Evolutionary conservation across 768 basidiomycete species (phyloP).

Genomic region (Sporobolomyces pararoseus): DNA sequence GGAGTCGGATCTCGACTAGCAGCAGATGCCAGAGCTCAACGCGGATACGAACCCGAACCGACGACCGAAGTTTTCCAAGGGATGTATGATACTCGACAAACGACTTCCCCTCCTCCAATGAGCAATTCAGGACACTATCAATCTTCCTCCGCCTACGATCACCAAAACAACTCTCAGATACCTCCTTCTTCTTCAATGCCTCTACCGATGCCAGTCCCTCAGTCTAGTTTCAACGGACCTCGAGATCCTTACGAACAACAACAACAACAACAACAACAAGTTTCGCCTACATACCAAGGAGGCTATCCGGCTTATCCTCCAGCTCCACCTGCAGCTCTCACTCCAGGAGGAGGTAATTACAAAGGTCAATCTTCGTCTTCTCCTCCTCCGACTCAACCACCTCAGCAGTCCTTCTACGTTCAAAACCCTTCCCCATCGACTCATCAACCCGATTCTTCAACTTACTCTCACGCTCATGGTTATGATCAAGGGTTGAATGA

Average conservation of each 20-base stretch:
- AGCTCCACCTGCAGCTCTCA: not conserved
- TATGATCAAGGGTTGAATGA: not conserved
- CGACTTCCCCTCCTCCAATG: constrained; percentile 3
- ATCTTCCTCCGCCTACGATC: not conserved
- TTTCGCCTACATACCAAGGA: constrained; percentile 13
- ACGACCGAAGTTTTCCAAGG: constrained; percentile 20
- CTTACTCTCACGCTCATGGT: not conserved
- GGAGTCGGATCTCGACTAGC: constrained; percentile 19
- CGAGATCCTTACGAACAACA: too few species aligned
- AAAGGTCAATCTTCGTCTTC: not conserved
- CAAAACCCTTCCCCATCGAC: constrained; percentile 22
- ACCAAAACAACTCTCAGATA: not conserved
- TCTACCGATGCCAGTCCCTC: constrained; percentile 1
- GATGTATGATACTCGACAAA: constrained; percentile 9
- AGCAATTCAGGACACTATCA: constrained; percentile 5
- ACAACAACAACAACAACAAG: too few species aligned
- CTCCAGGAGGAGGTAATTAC: not conserved
- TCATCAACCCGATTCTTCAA: not conserved
- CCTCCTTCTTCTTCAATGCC: not conserved
- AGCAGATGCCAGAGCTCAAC: constrained; percentile 20
- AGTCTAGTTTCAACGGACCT: not conserved
- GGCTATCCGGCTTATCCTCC: constrained; percentile 31
- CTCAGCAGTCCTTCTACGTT: constrained; percentile 13
- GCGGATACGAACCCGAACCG: constrained; percentile 17
- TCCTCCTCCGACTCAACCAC: constrained; percentile 7